Percentiles rank a stretch among this genome's conserved stretches.
Evolutionary conservation across 2,329 filamentous ascomycete species (phyloP).

Genomic region (Phaeosphaeriaceae sp.): DNA sequence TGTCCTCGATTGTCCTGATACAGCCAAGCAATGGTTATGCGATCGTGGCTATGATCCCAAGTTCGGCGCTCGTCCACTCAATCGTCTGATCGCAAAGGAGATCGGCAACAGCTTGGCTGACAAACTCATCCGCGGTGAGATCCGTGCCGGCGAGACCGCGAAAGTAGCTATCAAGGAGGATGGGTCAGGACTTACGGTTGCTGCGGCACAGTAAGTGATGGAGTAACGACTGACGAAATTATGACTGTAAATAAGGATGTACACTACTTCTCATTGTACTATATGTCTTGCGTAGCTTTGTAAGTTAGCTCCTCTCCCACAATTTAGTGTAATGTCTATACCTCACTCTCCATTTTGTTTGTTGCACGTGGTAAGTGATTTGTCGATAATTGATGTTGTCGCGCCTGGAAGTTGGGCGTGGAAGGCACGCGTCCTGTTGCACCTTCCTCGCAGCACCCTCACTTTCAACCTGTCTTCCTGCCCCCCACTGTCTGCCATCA

Average conservation of each 20-base stretch:
- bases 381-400: not conserved
- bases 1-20: conserved; percentile 70
- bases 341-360: conserved; percentile 3
- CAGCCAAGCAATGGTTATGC: conserved; percentile 85
- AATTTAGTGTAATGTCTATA: conserved; percentile 10
- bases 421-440: conserved; percentile 24
- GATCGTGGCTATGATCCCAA: conserved; percentile 89
- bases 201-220: conserved; percentile 15
- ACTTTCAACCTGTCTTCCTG: not conserved
- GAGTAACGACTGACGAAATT: conserved; percentile 20
- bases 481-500: conserved; percentile 3
- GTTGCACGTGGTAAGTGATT: not conserved
- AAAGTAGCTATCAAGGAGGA: conserved; percentile 71
- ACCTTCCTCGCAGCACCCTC: conserved; percentile 18
- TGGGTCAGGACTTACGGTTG: conserved; percentile 34
- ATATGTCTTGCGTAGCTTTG: conserved; percentile 14
- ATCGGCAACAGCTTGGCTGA: conserved; percentile 90
- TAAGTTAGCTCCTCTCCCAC: conserved; percentile 15
- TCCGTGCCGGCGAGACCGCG: conserved; percentile 78
- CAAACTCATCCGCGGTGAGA: conserved; percentile 84
- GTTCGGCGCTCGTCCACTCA: conserved; percentile 89
- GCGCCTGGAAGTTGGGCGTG: not conserved
- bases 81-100: conserved; percentile 87
- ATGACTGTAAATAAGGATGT: conserved; percentile 29
- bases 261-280: conserved; percentile 12